phyloP scores from a whole-genome alignment of 345 rosid species.

The Populus tremula region DNA sequence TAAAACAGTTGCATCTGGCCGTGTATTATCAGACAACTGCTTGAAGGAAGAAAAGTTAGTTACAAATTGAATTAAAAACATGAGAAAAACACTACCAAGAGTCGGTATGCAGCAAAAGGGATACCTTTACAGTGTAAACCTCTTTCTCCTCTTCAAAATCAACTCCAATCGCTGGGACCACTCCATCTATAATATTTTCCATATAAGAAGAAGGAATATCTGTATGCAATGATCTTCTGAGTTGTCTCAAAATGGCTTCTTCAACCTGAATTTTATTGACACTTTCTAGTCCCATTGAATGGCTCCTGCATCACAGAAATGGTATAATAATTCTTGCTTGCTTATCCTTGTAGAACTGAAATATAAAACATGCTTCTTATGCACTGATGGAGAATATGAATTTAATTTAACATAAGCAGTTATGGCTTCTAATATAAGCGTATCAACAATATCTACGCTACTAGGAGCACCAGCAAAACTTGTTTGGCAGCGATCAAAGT shows the following conservation, averaged over 20 bases:
- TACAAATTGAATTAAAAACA: not conserved
- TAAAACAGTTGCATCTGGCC: conserved; percentile 30
- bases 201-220: conserved; percentile 40
- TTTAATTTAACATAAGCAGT: not conserved
- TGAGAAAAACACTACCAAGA: not conserved
- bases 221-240: conserved; percentile 37
- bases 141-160: conserved; percentile 43
- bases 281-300: conserved; percentile 12
- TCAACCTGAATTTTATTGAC: conserved; percentile 19
- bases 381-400: not conserved
- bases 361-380: not conserved
- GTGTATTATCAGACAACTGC: conserved; percentile 42
- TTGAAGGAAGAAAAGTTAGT: conserved; percentile 1
- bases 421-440: not conserved
- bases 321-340: not conserved
- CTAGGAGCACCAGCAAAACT: not conserved
- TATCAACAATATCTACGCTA: not conserved
- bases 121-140: conserved; percentile 53
- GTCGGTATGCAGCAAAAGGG: not conserved
- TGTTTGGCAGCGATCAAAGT: too few relatives aligned
- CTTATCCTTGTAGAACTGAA: not conserved
- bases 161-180: conserved; percentile 38
- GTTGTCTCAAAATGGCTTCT: conserved; percentile 29
- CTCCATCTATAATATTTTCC: conserved; percentile 32
- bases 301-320: conserved; percentile 28